These are phyloP conservation scores for Pseudonitzschia multistriata DNA, from an alignment of 108 stramenopile species.

Conservation along the genomic window DNA sequence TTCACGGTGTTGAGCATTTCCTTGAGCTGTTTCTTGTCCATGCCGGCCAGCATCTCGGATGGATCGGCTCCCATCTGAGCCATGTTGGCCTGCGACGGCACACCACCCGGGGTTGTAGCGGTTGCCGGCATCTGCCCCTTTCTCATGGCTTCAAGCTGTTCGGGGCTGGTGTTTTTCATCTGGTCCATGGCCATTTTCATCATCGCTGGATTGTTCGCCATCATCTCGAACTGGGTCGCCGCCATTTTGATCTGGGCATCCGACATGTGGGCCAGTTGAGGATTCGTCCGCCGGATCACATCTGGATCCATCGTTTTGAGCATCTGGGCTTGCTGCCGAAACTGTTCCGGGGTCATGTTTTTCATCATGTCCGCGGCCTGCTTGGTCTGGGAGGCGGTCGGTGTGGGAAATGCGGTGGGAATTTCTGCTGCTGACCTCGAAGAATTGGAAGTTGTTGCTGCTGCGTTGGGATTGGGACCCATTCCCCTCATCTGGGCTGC, in stretches of 20 bases:
- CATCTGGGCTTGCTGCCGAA: conserved; percentile 58
- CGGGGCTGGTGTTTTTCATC: conserved; percentile 56
- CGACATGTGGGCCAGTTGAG: conserved; percentile 62
- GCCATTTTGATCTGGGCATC: conserved; percentile 59
- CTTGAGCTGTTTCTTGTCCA: conserved; percentile 63
- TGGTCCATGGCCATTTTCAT: conserved; percentile 70
- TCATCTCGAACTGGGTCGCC: conserved; percentile 62
- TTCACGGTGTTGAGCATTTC: conserved; percentile 63
- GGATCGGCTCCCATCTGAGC: conserved; percentile 36
- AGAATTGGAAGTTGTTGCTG: background rate
- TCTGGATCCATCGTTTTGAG: conserved; percentile 54
- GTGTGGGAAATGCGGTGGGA: background rate
- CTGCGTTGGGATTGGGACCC: conserved; percentile 34
- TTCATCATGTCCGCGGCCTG: conserved; percentile 41
- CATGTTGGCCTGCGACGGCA: conserved; percentile 6
- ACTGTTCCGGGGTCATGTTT: conserved; percentile 65
- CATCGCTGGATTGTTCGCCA: conserved; percentile 71
- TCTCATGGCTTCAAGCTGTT: conserved; percentile 51
- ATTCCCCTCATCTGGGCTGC: conserved; percentile 62
- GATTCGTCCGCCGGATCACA: conserved; percentile 57
- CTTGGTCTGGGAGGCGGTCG: conserved; percentile 11
- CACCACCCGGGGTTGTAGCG: background rate
- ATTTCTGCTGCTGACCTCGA: background rate
- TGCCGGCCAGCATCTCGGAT: conserved; percentile 57
- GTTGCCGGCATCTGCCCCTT: conserved; percentile 9